phyloP scores from a whole-genome alignment of 805 yeast species.

The Citeromyces nyonsensis region DNA sequence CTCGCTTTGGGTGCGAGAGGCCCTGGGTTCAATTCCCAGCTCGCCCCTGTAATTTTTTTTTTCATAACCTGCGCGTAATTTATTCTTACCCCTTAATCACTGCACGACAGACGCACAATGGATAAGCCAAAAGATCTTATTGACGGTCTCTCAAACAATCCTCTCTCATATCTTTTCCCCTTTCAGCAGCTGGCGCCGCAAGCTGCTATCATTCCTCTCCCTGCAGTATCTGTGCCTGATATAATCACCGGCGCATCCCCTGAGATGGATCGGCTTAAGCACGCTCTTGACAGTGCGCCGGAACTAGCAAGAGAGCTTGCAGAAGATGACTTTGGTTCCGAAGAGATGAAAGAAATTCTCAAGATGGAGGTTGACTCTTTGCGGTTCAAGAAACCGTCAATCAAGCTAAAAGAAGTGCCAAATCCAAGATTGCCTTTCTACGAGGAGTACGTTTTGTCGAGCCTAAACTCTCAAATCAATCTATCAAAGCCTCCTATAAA shows the following conservation, averaged over 20 bases:
- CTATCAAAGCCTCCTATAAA: conserved; percentile 11
- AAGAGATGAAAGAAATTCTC: conserved; percentile 13
- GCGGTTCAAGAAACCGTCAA: conserved; percentile 19
- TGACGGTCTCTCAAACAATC: too few relatives aligned
- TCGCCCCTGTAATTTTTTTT: conserved; percentile 12
- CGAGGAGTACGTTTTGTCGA: conserved; percentile 1
- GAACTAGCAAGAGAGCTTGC: too few relatives aligned
- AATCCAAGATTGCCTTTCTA: not conserved
- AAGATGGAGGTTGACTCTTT: conserved; percentile 9
- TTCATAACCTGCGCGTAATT: not conserved
- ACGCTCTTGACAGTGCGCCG: too few relatives aligned
- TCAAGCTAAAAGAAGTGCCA: conserved; percentile 3
- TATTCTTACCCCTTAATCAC: too few relatives aligned
- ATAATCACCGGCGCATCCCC: too few relatives aligned
- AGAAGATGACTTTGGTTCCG: too few relatives aligned
- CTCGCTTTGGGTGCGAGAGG: conserved; percentile 44
- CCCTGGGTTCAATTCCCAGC: conserved; percentile 40
- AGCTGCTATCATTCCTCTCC: conserved; percentile 5
- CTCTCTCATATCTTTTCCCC: too few relatives aligned
- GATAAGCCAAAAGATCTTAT: too few relatives aligned
- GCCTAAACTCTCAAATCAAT: conserved; percentile 1
- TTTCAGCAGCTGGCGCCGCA: too few relatives aligned
- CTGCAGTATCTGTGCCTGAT: conserved; percentile 1
- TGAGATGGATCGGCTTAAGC: too few relatives aligned
- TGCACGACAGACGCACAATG: too few relatives aligned